Conservation (phyloP, 2,329 filamentous ascomycete genomes). For the Xylariaceae sp. region DNA sequence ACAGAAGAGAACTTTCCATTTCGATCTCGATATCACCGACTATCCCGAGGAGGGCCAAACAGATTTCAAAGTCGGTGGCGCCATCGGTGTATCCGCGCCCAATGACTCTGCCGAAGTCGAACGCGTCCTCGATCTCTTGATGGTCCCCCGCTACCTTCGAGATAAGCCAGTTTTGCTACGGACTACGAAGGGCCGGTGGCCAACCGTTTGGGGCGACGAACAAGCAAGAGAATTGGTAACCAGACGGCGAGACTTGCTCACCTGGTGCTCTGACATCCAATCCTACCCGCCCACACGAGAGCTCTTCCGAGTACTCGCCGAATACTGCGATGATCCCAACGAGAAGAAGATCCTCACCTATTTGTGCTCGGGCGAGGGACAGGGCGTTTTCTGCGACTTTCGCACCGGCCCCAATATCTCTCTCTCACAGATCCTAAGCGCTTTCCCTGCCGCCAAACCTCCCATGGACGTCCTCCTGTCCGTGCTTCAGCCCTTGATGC, state of each 20-base stretch:
- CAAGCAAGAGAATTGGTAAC: slow-evolving; percentile 78
- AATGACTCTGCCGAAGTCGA: slow-evolving; percentile 75
- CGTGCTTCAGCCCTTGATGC: slow-evolving; percentile 83
- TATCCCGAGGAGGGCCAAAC: slow-evolving; percentile 80
- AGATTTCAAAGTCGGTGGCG: slow-evolving; percentile 94
- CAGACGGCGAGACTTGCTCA: slow-evolving; percentile 84
- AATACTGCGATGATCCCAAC: slow-evolving; percentile 70
- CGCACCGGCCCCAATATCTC: slow-evolving; percentile 84
- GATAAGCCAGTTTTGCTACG: slow-evolving; percentile 76
- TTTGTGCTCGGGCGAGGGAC: slow-evolving; percentile 83
- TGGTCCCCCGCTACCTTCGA: slow-evolving; percentile 74
- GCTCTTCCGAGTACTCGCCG: slow-evolving; percentile 77
- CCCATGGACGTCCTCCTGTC: slow-evolving; percentile 77
- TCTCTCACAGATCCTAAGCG: slow-evolving; percentile 76
- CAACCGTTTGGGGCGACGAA: slow-evolving; percentile 96
- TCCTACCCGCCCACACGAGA: slow-evolving; percentile 87
- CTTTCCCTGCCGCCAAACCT: slow-evolving; percentile 87
- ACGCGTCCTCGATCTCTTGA: slow-evolving; percentile 73
- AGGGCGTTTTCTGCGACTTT: slow-evolving; percentile 89
- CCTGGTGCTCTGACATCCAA: slow-evolving; percentile 92
- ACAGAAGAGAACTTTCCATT: slow-evolving; percentile 96
- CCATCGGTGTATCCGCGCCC: slow-evolving; percentile 86
- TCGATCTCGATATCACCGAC: slow-evolving; percentile 92
- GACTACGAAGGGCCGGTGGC: slow-evolving; percentile 82
- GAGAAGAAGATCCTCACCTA: slow-evolving; percentile 87